Conservation (phyloP, 2,329 filamentous ascomycete genomes). For the Cytospora piceae region DNA sequence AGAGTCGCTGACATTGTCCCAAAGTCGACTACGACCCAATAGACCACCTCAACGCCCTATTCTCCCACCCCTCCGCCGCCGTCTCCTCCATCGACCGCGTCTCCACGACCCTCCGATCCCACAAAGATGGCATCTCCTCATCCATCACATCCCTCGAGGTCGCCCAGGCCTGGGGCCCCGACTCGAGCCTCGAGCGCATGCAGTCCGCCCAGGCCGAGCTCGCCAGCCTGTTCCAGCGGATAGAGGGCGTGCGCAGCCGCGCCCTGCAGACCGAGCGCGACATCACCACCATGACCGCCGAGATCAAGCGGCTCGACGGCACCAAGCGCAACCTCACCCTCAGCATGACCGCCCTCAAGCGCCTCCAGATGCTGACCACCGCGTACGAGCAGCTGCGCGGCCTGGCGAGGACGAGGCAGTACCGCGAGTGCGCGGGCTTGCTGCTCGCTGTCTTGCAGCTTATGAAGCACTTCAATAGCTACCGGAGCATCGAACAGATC, state of each 20-base stretch:
- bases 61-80: slow-evolving; percentile 84
- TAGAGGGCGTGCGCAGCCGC: slow-evolving; percentile 87
- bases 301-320: slow-evolving; percentile 95
- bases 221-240: slow-evolving; percentile 87
- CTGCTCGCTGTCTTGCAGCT: slow-evolving; percentile 95
- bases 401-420: slow-evolving; percentile 83
- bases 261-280: slow-evolving; percentile 92
- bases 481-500: slow-evolving; percentile 97
- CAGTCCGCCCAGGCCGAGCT: slow-evolving; percentile 89
- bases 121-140: slow-evolving; percentile 80
- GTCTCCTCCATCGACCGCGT: slow-evolving; percentile 77
- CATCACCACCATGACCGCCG: slow-evolving; percentile 98
- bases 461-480: slow-evolving; percentile 98
- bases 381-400: slow-evolving; percentile 95
- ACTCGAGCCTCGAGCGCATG: slow-evolving; percentile 88
- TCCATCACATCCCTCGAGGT: slow-evolving; percentile 76
- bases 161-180: slow-evolving; percentile 81
- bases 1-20: background rate
- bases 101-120: slow-evolving; percentile 71
- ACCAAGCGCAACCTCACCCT: slow-evolving; percentile 96
- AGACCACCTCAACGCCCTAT: slow-evolving; percentile 89
- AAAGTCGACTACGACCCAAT: slow-evolving; percentile 85
- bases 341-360: slow-evolving; percentile 96
- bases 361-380: slow-evolving; percentile 97
- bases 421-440: slow-evolving; percentile 90